Conservation (phyloP, 371 early-diverging fungal genomes). For the Syncephalastrum sp. region DNA sequence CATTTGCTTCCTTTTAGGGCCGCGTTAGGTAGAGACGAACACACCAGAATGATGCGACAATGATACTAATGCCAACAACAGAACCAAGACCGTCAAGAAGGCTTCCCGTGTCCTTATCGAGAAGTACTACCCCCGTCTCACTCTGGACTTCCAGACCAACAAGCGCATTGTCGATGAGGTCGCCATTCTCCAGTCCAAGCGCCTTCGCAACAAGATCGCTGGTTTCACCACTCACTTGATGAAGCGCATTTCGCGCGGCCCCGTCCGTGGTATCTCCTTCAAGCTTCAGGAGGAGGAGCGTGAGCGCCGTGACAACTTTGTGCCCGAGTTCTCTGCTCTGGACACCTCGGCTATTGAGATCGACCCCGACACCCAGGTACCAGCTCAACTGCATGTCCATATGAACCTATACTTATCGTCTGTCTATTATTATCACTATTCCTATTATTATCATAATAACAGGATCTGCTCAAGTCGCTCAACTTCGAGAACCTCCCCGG, state of each 20-base stretch:
- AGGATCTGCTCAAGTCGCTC: conserved; percentile 94
- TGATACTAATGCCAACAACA: conserved; percentile 15
- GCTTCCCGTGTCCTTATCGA: conserved; percentile 99
- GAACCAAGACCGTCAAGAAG: conserved; percentile 99
- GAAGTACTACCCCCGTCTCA: conserved; percentile 99
- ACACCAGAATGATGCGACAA: not conserved
- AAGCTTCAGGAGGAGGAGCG: conserved; percentile 99
- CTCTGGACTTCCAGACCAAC: conserved; percentile 99
- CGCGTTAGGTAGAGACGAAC: conserved; percentile 26
- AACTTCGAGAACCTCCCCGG: conserved; percentile 87
- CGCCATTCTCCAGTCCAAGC: conserved; percentile 98
- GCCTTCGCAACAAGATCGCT: conserved; percentile 99
- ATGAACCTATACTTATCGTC: conserved; percentile 19
- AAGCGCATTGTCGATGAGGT: conserved; percentile 98
- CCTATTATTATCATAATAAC: conserved; percentile 2
- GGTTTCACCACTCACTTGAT: conserved; percentile 99
- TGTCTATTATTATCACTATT: not conserved
- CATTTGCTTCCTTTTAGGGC: conserved; percentile 19
- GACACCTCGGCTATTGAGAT: conserved; percentile 93
- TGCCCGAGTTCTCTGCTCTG: conserved; percentile 99
- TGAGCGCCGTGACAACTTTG: conserved; percentile 99
- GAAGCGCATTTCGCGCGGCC: conserved; percentile 99
- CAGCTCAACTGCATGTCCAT: not conserved
- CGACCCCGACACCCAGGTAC: conserved; percentile 89
- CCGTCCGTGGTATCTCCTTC: conserved; percentile 99